Conservation (phyloP, 352 stramenopile genomes). For the Blastocystis sp. region DNA sequence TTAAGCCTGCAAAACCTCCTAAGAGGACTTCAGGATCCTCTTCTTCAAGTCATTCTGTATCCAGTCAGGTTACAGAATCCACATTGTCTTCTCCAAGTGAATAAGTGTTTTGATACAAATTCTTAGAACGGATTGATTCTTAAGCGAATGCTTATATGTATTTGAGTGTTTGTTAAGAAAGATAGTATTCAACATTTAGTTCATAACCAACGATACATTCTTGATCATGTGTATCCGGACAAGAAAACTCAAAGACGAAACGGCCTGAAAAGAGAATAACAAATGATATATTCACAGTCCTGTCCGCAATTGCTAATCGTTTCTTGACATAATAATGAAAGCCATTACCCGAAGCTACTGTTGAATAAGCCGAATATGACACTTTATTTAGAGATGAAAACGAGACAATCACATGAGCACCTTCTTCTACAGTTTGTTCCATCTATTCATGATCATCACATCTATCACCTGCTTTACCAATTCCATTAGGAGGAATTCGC, state of each 20-base stretch:
- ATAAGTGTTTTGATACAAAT: background rate
- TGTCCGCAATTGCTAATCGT: background rate
- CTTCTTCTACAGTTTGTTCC: background rate
- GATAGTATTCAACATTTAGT: background rate
- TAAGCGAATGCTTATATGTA: background rate
- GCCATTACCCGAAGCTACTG: background rate
- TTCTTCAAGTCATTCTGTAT: background rate
- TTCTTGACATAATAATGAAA: background rate
- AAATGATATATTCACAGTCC: slow-evolving; percentile 12
- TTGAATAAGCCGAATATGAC: background rate
- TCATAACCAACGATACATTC: background rate
- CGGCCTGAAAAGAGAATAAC: background rate
- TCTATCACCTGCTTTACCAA: background rate
- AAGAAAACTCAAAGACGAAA: slow-evolving; percentile 9
- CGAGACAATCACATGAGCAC: background rate
- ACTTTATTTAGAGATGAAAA: slow-evolving; percentile 16
- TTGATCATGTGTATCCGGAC: background rate
- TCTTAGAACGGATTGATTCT: background rate
- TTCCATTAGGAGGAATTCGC: background rate
- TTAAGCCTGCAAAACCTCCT: slow-evolving; percentile 13
- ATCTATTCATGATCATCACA: background rate
- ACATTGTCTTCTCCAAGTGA: background rate
- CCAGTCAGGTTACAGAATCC: background rate
- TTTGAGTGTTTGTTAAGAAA: background rate
- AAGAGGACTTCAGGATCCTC: background rate